Base-by-base conservation (phyloP, 2,329 filamentous ascomycete species). In the Phialemoniopsis sp. region DNA sequence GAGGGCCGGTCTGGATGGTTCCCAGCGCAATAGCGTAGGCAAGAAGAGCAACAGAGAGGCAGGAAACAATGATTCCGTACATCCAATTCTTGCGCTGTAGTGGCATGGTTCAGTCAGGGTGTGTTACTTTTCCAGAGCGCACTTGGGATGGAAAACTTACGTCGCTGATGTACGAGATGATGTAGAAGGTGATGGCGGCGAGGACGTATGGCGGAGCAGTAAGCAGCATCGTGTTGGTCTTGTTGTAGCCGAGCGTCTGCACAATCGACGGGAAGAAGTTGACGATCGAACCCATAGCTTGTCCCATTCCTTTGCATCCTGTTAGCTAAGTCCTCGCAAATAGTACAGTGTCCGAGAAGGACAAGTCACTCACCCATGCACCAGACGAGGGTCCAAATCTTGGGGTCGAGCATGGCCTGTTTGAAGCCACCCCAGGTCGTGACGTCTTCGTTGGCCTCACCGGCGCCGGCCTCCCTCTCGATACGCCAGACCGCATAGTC, bases 201-300 rank as follows among this genome's bases (percentile, higher is more conserved):
- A 68, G 55, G 7, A 69, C 53, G 36, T 70, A 72, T 1, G 68
- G 68, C 0, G 69, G 69, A 3, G 63, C 64, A 1, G 68, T 73
- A 5, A 73, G 58, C 7, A 73, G 57, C 9, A 73, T 49, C 7
- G 57, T 68, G 40, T 65, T 54, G 3, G 62, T 70, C 44, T 51
- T 45, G 45, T 48, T 49, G 41, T 55, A 64, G 9, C 55, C 50
- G 9, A 64, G 51, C 1, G 60, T 54, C 3, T 43, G 46, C 21
- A 64, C 56, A 3, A 64, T 50, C 0, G 59, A 61, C 1, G 56
- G 47, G 41, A 52, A 57, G 44, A 46, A 54, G 38, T 54, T 51
- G 29, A 55, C 53, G 29, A 61, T 56, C 4, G 55, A 26, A 26
- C 21, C 21, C 21, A 26, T 26, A 26, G 21, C 21, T 10, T 26